These are phyloP conservation scores for Exophiala dermatitidis DNA, from an alignment of 2,329 filamentous ascomycete species.

Conservation along the genomic window DNA sequence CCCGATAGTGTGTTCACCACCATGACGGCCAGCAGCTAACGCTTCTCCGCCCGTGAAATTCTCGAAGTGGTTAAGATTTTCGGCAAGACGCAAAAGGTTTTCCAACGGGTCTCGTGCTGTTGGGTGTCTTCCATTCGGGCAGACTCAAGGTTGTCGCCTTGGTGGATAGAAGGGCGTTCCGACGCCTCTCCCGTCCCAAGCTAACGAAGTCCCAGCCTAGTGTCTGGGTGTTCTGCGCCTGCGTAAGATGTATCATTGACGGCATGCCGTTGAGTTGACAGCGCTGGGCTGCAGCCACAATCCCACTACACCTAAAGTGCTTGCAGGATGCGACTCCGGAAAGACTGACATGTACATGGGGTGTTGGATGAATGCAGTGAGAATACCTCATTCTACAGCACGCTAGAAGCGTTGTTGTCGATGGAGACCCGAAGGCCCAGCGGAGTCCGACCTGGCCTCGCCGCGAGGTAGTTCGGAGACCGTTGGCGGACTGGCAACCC, in stretches of 20 bases:
- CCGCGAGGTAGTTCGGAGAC: too few species aligned
- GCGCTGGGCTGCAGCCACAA: not conserved
- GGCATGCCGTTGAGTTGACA: not conserved
- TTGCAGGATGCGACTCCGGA: not conserved
- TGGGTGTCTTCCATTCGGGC: not conserved
- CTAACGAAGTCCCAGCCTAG: not conserved
- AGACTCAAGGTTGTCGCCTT: not conserved
- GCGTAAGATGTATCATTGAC: constrained; percentile 2
- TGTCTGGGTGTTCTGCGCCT: not conserved
- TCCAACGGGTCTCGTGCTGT: not conserved
- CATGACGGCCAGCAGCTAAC: not conserved
- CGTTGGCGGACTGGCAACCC: too few species aligned
- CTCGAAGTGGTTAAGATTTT: constrained; percentile 1
- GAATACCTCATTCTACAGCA: not conserved
- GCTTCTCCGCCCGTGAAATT: not conserved
- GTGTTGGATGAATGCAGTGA: not conserved
- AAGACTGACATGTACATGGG: not conserved
- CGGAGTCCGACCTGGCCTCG: too few species aligned
- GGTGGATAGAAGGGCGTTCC: not conserved
- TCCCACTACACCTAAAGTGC: not conserved
- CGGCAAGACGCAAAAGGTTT: not conserved
- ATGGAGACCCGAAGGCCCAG: not conserved
- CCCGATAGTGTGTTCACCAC: constrained; percentile 4
- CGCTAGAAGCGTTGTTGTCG: not conserved
- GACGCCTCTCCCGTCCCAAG: not conserved